Base-by-base conservation (phyloP, 371 early-diverging fungal species). In the Lichtheimia hyalospora region DNA sequence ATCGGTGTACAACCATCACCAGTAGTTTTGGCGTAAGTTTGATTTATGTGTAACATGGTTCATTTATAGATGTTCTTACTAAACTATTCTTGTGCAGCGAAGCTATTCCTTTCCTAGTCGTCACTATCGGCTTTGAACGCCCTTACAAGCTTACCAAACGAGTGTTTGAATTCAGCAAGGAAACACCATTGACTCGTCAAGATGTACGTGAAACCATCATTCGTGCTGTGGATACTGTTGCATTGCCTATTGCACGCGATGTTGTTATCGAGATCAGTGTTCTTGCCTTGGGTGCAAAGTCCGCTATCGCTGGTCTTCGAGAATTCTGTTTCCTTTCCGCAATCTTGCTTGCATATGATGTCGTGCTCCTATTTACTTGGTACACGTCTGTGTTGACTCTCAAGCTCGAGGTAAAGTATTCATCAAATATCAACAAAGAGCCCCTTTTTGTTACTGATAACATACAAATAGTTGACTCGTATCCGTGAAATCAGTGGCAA, bases 61-160 rank as follows among this genome's bases (percentile, higher is more conserved):
- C n/a, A 21, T 18, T 46, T n/a, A n/a, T 18, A 46, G 21, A 21
- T 58, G n/a, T 54, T 16, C 39, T 54, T 46, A 1, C 14, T 27
- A 21, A 58, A 60, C 21, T 41, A 57, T 53, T 0, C 40, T 28
- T 14, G 20, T 18, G 12, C 50, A 71, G 72, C 55, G 94, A 95
- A 68, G 91, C 93, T 14, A 83, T 94, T 59, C 96, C 96, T 13
- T 94, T 95, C 79, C 81, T 95, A 56, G 89, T 92, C 46, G 88
- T 93, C 63, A 91, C 92, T 34, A 86, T 95, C 42, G 95, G 95
- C 2, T 95, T 94, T 62, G 95, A 95, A 66, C 87, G 92, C 64
- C 91, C 93, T 41, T 88, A 86, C 74, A 77, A 79, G n/a, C 78
- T 95, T 61, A 88, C 92, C 60, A 87, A 88, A 58, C 83, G 91